These are phyloP conservation scores for Cymbopogon flexuosus DNA, from an alignment of 202 grass and related monocot species.

Conservation along the genomic window DNA sequence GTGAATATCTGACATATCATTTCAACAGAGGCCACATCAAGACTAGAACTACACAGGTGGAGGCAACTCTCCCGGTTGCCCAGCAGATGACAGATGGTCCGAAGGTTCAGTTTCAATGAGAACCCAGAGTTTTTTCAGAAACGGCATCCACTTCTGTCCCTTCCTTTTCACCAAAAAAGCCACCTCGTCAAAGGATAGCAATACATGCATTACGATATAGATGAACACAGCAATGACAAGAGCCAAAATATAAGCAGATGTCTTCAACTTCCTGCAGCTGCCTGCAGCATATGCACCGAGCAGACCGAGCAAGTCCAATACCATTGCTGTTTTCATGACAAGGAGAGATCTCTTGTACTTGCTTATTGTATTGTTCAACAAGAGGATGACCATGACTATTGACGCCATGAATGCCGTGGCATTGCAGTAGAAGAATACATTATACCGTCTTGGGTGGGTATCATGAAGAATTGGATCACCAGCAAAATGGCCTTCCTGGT, in stretches of 20 bases:
- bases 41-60: background rate
- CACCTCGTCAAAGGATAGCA: constrained; percentile 27
- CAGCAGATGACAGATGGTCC: background rate
- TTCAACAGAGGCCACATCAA: background rate
- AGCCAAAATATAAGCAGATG: constrained; percentile 26
- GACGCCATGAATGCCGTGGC: constrained; percentile 43
- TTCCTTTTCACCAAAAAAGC: constrained; percentile 2
- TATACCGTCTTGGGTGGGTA: constrained; percentile 28
- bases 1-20: background rate
- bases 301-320: constrained; percentile 27
- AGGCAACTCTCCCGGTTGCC: background rate
- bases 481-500: background rate
- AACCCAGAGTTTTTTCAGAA: background rate
- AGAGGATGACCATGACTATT: constrained; percentile 40
- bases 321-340: constrained; percentile 43
- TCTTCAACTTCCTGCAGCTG: constrained; percentile 32
- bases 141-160: background rate
- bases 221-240: constrained; percentile 32
- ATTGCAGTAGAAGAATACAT: constrained; percentile 50
- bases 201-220: constrained; percentile 26
- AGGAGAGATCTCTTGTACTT: constrained; percentile 24
- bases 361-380: constrained; percentile 48
- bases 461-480: constrained; percentile 1
- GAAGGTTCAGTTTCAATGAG: background rate
- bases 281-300: constrained; percentile 29